Conservation (phyloP, 2,329 filamentous ascomycete genomes). For the Neurospora crassa region DNA sequence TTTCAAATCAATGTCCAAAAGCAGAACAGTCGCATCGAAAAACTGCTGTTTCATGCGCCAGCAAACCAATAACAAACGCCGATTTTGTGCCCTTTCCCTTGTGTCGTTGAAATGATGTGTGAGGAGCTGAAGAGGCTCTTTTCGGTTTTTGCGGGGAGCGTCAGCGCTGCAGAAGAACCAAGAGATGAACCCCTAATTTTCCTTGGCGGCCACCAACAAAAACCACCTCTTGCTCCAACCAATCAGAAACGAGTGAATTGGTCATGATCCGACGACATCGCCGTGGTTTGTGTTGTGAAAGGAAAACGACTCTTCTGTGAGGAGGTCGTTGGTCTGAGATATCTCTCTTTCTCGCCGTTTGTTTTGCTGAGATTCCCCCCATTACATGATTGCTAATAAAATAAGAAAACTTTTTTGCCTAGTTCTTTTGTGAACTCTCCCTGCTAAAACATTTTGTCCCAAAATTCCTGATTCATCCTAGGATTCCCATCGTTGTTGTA, state of each 20-base stretch:
- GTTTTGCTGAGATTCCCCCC: conserved; percentile 8
- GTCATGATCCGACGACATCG: background rate
- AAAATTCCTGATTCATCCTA: conserved; percentile 2
- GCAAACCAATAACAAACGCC: background rate
- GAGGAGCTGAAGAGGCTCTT: background rate
- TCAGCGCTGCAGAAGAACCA: background rate
- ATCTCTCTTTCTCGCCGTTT: background rate
- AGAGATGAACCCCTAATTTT: background rate
- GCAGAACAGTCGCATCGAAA: conserved; percentile 1
- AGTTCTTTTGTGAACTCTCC: background rate
- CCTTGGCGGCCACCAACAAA: background rate
- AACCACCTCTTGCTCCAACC: background rate
- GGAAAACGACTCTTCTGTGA: background rate
- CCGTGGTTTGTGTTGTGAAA: background rate
- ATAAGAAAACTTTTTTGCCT: background rate
- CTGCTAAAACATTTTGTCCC: background rate
- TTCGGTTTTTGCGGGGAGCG: background rate
- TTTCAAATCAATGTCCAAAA: background rate
- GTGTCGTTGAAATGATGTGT: background rate
- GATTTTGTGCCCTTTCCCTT: background rate
- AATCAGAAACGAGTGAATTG: background rate
- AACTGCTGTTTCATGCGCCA: background rate
- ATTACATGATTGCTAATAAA: conserved; percentile 5
- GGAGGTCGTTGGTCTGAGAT: background rate
- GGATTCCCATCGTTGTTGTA: background rate